These are phyloP conservation scores for Fabrea salina DNA, from an alignment of 169 alveolate genomes.

Conservation along the genomic window DNA sequence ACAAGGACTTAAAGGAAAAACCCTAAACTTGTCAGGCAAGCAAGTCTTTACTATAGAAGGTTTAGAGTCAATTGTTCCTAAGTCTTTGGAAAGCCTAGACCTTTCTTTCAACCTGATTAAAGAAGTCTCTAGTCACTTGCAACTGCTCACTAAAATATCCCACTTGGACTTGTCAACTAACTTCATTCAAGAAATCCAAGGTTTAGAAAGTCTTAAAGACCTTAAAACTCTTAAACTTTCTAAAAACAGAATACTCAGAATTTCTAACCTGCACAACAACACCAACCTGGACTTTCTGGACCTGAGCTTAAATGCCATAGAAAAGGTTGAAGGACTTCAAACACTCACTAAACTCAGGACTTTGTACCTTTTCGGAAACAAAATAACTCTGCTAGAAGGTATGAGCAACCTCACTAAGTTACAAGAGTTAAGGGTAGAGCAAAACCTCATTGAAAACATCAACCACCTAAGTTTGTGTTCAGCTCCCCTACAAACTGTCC, in stretches of 20 bases:
- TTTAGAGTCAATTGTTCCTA: not conserved
- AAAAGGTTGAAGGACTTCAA: not conserved
- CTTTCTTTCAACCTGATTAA: slow-evolving; percentile 31
- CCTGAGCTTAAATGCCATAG: slow-evolving; percentile 10
- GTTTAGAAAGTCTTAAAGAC: not conserved
- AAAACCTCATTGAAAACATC: slow-evolving; percentile 1
- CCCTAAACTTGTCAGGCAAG: not conserved
- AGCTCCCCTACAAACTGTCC: not conserved
- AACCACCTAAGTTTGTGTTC: not conserved
- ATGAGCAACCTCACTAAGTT: not conserved
- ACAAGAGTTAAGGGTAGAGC: slow-evolving; percentile 14
- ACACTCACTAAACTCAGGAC: not conserved
- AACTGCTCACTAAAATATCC: not conserved
- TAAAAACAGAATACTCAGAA: not conserved
- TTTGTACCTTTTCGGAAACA: slow-evolving; percentile 23
- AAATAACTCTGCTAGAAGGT: not conserved
- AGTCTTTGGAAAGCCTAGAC: not conserved
- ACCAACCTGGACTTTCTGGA: not conserved
- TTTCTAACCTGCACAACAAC: not conserved
- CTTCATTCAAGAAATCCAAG: not conserved
- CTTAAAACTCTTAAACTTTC: slow-evolving; percentile 20
- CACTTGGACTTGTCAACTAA: slow-evolving; percentile 20
- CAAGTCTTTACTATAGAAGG: slow-evolving; percentile 30
- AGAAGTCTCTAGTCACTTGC: not conserved
- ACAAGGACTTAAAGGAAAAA: not conserved